Conservation (phyloP, 495 filamentous ascomycete species). For the Aspergillus ellipticus region DNA sequence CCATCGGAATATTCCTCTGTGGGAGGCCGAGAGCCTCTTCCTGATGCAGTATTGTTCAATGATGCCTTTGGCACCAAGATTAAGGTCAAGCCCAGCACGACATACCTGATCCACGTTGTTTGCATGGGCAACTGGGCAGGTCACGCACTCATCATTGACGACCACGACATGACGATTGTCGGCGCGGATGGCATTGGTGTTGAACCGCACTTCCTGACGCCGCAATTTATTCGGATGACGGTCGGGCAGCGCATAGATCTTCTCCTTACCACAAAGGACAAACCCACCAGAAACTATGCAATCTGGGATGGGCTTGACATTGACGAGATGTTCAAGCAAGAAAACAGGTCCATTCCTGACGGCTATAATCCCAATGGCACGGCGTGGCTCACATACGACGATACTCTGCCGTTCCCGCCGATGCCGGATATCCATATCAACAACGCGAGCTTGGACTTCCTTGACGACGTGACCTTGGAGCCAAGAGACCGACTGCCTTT, state of each 20-base stretch:
- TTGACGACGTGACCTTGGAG: constrained; percentile 66
- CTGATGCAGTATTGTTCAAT: constrained; percentile 62
- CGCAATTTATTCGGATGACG: constrained; percentile 47
- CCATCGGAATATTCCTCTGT: background rate
- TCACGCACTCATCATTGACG: constrained; percentile 46
- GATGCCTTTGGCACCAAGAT: constrained; percentile 43
- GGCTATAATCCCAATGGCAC: constrained; percentile 71
- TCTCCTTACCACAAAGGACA: constrained; percentile 50
- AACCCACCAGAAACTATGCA: constrained; percentile 36
- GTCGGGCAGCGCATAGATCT: constrained; percentile 66
- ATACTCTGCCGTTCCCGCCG: background rate
- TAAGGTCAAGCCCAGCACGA: constrained; percentile 42
- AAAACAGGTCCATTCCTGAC: constrained; percentile 60
- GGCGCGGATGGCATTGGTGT: constrained; percentile 66
- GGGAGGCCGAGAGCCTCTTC: constrained; percentile 50
- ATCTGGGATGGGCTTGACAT: constrained; percentile 29
- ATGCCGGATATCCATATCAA: background rate
- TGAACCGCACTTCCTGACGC: constrained; percentile 48
- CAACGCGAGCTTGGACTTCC: constrained; percentile 45
- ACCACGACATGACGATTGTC: constrained; percentile 53
- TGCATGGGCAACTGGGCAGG: constrained; percentile 51
- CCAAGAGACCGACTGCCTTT: constrained; percentile 58
- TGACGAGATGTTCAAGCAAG: constrained; percentile 3
- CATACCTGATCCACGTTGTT: constrained; percentile 59
- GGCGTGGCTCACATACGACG: constrained; percentile 69